phyloP scores from a whole-genome alignment of 2,329 filamentous ascomycete species.

The Curvularia lunata region DNA sequence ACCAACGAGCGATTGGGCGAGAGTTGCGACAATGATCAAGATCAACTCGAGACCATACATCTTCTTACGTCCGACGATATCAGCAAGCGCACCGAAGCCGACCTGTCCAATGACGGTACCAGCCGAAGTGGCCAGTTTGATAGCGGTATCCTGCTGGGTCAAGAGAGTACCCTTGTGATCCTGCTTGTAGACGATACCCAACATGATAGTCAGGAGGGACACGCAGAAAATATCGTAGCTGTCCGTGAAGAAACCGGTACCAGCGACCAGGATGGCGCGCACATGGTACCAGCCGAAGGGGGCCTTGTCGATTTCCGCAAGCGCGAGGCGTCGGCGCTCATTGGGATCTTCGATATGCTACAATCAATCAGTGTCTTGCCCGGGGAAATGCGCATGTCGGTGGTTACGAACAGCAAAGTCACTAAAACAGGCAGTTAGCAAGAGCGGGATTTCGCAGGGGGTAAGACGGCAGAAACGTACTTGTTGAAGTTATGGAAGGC shows the following conservation, averaged over 20 bases:
- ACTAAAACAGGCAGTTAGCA: slow-evolving; percentile 2
- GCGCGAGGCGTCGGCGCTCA: slow-evolving; percentile 77
- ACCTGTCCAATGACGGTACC: slow-evolving; percentile 86
- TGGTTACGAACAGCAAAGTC: slow-evolving; percentile 38
- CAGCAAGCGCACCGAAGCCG: slow-evolving; percentile 67
- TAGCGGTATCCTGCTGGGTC: slow-evolving; percentile 74
- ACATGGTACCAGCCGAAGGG: slow-evolving; percentile 85
- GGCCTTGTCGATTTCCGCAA: slow-evolving; percentile 82
- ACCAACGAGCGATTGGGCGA: slow-evolving; percentile 46
- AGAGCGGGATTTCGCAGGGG: background rate
- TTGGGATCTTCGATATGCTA: slow-evolving; percentile 69
- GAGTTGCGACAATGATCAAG: slow-evolving; percentile 49
- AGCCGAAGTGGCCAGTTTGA: slow-evolving; percentile 84
- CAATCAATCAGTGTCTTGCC: background rate
- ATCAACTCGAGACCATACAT: slow-evolving; percentile 72
- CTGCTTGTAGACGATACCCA: slow-evolving; percentile 79
- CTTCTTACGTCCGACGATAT: slow-evolving; percentile 77
- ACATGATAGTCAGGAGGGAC: slow-evolving; percentile 61
- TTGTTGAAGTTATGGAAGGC: slow-evolving; percentile 40
- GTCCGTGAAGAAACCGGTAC: slow-evolving; percentile 86
- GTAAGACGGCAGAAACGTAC: slow-evolving; percentile 1
- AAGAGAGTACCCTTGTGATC: slow-evolving; percentile 60
- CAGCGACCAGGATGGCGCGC: slow-evolving; percentile 76
- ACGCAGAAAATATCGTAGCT: slow-evolving; percentile 70
- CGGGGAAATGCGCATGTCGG: no score